Evolutionary conservation across 352 stramenopile genomes (phyloP), one percentile per base, ranked within the genome.

Genomic region (Globisporangium mamillatum): DNA sequence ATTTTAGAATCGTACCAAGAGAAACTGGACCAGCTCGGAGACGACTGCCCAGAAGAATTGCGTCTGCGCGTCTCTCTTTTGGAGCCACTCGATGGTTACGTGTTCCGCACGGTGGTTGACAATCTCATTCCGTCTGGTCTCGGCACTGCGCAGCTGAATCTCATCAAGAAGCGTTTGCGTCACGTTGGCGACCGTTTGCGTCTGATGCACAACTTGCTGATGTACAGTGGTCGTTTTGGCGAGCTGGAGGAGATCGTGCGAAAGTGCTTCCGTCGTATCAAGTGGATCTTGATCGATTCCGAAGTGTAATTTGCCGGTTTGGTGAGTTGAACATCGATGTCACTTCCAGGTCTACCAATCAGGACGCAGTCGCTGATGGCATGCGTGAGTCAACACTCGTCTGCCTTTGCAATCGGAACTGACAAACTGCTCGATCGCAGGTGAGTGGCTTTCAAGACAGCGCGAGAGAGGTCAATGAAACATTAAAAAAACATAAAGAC

Each of bases 231-330:
- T 32, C 86, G 90, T 48, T 95, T 85, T 70, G 84, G 86, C 32
- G 75, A 91, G 50, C 72, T 97, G 38, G 87, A 95, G 65, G 88
- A 96, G 67, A 94, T 97, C 57, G 88, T 97, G 60, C 89, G 90
- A 46, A 97, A 97, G 75, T 95, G 86, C 80, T 97, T 95, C 77
- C 86, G 87, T 66, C 89, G 90, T 68, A 94, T 97, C 75, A 96
- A 95, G 75, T 97, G 90, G 88, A 97, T 97, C 75, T 78, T 97
- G 34, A 94, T 94, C 68, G 90, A 97, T 67, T 95, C 88, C 36
- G 88, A 95, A 71, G 85, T 93, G 38, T 95, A 92, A 91, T 41
- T 36, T 9, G 38, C 32, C 32, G 24, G 29, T 7, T 24, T 34
- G 25, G 22, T 50, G 18, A 53, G 25, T 52, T 44, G 25, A 44